These are phyloP conservation scores for Phytophthora citrophthora DNA, from an alignment of 352 stramenopile species.

Conservation along the genomic window DNA sequence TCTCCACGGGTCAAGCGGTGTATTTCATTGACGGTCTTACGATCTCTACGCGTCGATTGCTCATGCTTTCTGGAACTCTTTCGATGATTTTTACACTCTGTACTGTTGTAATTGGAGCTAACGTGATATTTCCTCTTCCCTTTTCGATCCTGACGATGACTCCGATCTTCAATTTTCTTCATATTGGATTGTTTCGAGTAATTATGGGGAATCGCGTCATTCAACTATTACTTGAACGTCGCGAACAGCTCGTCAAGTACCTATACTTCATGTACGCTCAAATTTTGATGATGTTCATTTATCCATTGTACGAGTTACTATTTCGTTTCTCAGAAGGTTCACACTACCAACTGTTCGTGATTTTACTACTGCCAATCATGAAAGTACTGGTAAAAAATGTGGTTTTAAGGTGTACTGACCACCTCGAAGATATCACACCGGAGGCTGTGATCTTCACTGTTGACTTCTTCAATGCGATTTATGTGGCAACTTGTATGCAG, in stretches of 20 bases:
- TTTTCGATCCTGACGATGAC: constrained; percentile 18
- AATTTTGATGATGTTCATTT: constrained; percentile 25
- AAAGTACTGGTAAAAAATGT: constrained; percentile 38
- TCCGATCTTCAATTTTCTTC: constrained; percentile 25
- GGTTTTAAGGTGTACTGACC: constrained; percentile 11
- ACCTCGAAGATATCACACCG: constrained; percentile 27
- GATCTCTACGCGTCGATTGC: constrained; percentile 4
- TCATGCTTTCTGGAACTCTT: constrained; percentile 2
- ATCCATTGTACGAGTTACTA: constrained; percentile 25
- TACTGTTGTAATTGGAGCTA: constrained; percentile 6
- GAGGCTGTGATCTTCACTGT: constrained; percentile 33
- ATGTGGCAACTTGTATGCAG: constrained; percentile 35
- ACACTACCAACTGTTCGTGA: constrained; percentile 17
- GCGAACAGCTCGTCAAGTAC: constrained; percentile 16
- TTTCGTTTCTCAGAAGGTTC: constrained; percentile 11
- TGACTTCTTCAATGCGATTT: constrained; percentile 37
- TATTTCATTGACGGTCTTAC: constrained; percentile 12
- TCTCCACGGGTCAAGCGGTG: constrained; percentile 1
- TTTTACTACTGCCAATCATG: constrained; percentile 37
- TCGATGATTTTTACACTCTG: constrained; percentile 2
- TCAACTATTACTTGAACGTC: background rate
- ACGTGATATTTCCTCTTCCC: constrained; percentile 15
- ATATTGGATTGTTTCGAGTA: constrained; percentile 21
- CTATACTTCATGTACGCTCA: constrained; percentile 15
- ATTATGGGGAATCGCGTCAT: constrained; percentile 6